These are phyloP conservation scores for Alternaria gansuensis DNA, from an alignment of 2,329 filamentous ascomycete genomes.

Conservation along the genomic window DNA sequence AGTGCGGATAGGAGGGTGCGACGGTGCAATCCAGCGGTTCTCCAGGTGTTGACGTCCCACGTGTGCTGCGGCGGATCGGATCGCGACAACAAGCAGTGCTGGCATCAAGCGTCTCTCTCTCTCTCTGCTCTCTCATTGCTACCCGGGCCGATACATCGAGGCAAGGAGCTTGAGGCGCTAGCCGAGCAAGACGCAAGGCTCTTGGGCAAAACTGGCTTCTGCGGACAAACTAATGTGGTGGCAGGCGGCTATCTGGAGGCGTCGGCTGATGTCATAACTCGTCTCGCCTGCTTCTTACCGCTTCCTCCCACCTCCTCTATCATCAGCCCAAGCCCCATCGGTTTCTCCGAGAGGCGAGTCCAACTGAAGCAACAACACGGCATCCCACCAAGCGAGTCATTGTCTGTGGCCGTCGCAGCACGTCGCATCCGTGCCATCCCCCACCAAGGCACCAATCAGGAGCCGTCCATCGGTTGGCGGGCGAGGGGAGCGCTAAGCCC, in stretches of 20 bases:
- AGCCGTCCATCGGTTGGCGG: conserved; percentile 35
- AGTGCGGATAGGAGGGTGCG: neutral
- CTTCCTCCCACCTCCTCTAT: conserved; percentile 13
- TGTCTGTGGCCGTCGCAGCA: conserved; percentile 28
- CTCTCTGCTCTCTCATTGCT: neutral
- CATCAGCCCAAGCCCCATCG: conserved; percentile 6
- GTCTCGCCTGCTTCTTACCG: conserved; percentile 26
- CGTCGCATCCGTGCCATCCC: conserved; percentile 27
- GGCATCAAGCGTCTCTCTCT: conserved; percentile 2
- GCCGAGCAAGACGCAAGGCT: conserved; percentile 6
- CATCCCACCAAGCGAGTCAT: conserved; percentile 14
- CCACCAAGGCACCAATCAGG: conserved; percentile 42
- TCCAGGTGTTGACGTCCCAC: neutral
- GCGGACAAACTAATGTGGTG: conserved; percentile 16
- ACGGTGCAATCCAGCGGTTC: neutral
- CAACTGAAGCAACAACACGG: conserved; percentile 4
- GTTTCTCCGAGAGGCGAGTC: conserved; percentile 14
- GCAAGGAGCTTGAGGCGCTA: neutral
- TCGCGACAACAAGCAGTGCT: conserved; percentile 9
- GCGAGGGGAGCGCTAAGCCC: conserved; percentile 49
- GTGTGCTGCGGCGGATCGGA: neutral
- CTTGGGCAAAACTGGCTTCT: conserved; percentile 10
- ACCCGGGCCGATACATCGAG: conserved; percentile 4
- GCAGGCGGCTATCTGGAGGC: conserved; percentile 14
- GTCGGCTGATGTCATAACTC: conserved; percentile 22